These are phyloP conservation scores for Nemania abortiva DNA, from an alignment of 2,329 filamentous ascomycete genomes.

Conservation along the genomic window DNA sequence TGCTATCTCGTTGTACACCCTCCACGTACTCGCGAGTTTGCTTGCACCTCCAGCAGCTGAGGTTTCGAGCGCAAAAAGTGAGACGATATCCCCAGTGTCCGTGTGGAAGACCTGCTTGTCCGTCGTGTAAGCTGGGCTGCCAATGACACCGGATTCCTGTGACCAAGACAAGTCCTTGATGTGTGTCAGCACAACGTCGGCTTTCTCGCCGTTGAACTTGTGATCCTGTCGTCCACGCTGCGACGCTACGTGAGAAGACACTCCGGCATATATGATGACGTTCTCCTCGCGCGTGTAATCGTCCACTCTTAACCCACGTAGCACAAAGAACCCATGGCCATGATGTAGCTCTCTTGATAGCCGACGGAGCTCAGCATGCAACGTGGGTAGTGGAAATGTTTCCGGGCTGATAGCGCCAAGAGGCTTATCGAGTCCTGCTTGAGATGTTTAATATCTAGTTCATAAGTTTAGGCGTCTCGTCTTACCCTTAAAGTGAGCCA, in stretches of 20 bases:
- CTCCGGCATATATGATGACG: constrained; percentile 69
- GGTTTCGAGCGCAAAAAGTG: constrained; percentile 66
- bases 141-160: constrained; percentile 59
- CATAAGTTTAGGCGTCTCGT: not conserved
- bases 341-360: constrained; percentile 67
- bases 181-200: constrained; percentile 68
- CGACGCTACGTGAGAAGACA: constrained; percentile 69
- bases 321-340: constrained; percentile 71
- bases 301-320: constrained; percentile 68
- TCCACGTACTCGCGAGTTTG: constrained; percentile 68
- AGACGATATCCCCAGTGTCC: constrained; percentile 69
- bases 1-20: constrained; percentile 73
- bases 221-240: constrained; percentile 66
- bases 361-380: constrained; percentile 62
- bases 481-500: constrained; percentile 58
- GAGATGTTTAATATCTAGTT: not conserved
- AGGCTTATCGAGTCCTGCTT: constrained; percentile 44
- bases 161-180: constrained; percentile 69
- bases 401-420: constrained; percentile 60
- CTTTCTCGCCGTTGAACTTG: constrained; percentile 57
- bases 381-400: constrained; percentile 67
- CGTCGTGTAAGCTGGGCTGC: constrained; percentile 57
- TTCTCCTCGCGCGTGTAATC: constrained; percentile 68
- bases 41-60: constrained; percentile 69
- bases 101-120: constrained; percentile 61